These are phyloP conservation scores for Triticum dicoccoides DNA, from an alignment of 176 grass and related monocot genomes.

Conservation along the genomic window DNA sequence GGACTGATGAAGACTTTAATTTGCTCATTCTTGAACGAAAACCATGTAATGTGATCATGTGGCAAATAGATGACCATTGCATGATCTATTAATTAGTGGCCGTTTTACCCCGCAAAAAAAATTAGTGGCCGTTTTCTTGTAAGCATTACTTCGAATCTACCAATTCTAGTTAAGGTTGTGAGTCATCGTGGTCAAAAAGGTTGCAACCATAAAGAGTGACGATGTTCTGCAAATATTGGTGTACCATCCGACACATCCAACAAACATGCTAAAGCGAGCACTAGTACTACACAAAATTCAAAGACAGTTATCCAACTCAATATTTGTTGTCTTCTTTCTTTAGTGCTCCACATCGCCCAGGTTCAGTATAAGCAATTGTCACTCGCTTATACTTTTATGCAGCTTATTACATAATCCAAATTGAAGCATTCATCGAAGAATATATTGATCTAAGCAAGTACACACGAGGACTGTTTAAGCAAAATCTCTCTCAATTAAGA, in stretches of 20 bases:
- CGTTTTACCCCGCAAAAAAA: too few species aligned
- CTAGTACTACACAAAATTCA: conserved; percentile 3
- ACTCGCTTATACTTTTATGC: too few species aligned
- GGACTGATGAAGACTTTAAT: too few species aligned
- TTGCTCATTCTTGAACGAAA: too few species aligned
- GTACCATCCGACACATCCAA: conserved; percentile 38
- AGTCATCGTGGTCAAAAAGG: conserved; percentile 12
- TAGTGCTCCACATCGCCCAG: background rate
- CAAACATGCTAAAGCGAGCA: conserved; percentile 13
- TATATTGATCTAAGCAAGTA: background rate
- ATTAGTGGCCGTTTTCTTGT: too few species aligned
- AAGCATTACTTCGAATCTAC: background rate
- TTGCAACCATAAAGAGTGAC: conserved; percentile 28
- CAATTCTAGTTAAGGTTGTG: conserved; percentile 1
- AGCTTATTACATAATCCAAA: background rate
- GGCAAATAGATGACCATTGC: too few species aligned
- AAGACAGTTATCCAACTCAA: background rate
- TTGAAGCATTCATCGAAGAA: background rate
- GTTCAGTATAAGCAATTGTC: too few species aligned
- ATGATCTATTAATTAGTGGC: too few species aligned
- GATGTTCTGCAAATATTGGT: conserved; percentile 7
- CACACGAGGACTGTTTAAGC: background rate
- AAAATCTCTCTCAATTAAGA: background rate
- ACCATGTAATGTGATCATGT: too few species aligned
- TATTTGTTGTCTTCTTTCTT: background rate